Conservation (phyloP, 2,329 filamentous ascomycete species). For the Aspergillus puulaauensis region DNA sequence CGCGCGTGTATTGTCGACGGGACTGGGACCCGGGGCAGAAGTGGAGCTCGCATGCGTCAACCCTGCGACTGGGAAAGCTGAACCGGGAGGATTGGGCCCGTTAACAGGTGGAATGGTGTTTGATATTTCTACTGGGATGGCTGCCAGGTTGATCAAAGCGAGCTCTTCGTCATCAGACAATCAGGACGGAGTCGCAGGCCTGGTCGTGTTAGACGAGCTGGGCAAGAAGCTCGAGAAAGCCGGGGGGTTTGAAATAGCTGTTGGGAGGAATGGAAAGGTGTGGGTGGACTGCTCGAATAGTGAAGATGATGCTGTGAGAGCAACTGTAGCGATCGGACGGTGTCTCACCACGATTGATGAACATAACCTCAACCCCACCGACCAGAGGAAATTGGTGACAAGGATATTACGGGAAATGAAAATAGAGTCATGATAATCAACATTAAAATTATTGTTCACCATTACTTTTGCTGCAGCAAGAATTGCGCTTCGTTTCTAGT, state of each 20-base stretch:
- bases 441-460: not conserved
- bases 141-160: conserved; percentile 65
- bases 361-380: conserved; percentile 43
- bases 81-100: conserved; percentile 82
- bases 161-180: conserved; percentile 36
- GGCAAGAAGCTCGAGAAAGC: conserved; percentile 65
- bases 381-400: conserved; percentile 48
- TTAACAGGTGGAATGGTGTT: conserved; percentile 85
- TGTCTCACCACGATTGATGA: conserved; percentile 78
- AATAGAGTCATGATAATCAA: conserved; percentile 26
- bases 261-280: conserved; percentile 86
- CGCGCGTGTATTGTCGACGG: conserved; percentile 75
- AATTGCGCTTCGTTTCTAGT: not conserved
- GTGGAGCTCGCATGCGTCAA: conserved; percentile 89
- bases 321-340: conserved; percentile 74
- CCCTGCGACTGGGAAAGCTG: conserved; percentile 79
- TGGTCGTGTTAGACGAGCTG: conserved; percentile 77
- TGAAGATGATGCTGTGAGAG: conserved; percentile 56
- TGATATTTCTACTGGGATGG: conserved; percentile 74
- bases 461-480: not conserved
- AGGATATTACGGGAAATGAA: conserved; percentile 44
- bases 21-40: conserved; percentile 80
- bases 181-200: conserved; percentile 55
- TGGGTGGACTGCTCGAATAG: conserved; percentile 78
- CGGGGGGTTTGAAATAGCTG: conserved; percentile 82